Conservation (phyloP, 805 yeast species). For the Maudiozyma turicensis region DNA sequence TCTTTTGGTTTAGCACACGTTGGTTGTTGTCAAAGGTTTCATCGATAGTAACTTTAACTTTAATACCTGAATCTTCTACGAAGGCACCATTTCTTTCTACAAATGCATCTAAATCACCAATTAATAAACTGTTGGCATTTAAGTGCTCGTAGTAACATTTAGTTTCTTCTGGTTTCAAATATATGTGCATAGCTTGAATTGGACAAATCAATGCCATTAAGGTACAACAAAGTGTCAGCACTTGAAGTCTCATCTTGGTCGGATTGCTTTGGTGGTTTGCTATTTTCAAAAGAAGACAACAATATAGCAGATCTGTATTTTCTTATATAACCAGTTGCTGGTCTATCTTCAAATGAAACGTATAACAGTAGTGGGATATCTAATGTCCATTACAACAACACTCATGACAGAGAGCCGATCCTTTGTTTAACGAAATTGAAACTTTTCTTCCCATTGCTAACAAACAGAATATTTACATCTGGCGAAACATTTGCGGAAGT, state of each 20-base stretch:
- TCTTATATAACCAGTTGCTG: no score
- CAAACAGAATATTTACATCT: no score
- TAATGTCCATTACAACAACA: no score
- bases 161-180: constrained; percentile 62
- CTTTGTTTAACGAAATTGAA: no score
- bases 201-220: not conserved
- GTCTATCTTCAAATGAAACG: no score
- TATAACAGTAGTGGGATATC: no score
- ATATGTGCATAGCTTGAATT: constrained; percentile 48
- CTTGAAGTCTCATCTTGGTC: not conserved
- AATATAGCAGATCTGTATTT: no score
- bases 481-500: no score
- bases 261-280: no score
- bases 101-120: constrained; percentile 64
- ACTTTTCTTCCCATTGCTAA: no score
- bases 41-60: constrained; percentile 34
- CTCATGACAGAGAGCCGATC: no score
- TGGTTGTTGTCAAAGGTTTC: constrained; percentile 81
- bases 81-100: constrained; percentile 42
- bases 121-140: constrained; percentile 66
- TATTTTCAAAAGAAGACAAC: no score
- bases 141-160: constrained; percentile 81
- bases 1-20: constrained; percentile 60
- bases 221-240: not conserved
- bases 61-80: constrained; percentile 45